These are phyloP conservation scores for Trichoderma afroharzianum DNA, from an alignment of 2,329 filamentous ascomycete genomes.

Conservation along the genomic window DNA sequence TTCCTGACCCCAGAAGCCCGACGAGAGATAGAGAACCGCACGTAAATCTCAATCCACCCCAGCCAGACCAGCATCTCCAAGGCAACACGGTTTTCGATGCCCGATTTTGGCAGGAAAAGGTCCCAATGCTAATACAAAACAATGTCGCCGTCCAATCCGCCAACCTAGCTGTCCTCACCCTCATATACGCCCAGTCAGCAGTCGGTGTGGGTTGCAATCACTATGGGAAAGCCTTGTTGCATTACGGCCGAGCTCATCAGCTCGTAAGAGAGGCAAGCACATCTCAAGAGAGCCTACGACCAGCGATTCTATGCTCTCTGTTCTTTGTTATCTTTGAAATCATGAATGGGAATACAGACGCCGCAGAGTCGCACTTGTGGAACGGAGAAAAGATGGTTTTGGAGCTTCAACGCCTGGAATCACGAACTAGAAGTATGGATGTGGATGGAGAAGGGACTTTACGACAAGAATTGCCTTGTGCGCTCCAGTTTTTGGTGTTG, in stretches of 20 bases:
- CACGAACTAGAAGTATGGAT: background rate
- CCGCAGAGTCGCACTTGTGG: conserved; percentile 34
- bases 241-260: conserved; percentile 33
- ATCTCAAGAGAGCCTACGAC: conserved; percentile 22
- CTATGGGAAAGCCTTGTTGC: conserved; percentile 32
- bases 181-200: conserved; percentile 26
- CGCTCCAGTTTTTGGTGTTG: conserved; percentile 23
- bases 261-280: conserved; percentile 25
- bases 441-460: background rate
- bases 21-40: background rate
- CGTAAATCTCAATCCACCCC: background rate
- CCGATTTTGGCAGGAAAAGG: conserved; percentile 33
- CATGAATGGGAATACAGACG: conserved; percentile 34
- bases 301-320: conserved; percentile 35
- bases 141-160: conserved; percentile 36
- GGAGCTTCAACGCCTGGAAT: conserved; percentile 26
- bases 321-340: conserved; percentile 38
- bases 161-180: conserved; percentile 36
- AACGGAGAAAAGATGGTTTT: conserved; percentile 37
- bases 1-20: background rate
- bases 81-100: conserved; percentile 28
- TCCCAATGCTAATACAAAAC: conserved; percentile 33
- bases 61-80: background rate
- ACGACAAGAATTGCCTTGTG: conserved; percentile 20
- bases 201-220: conserved; percentile 20